Conservation (phyloP, 1,139 yeast species). For the Blastobotrys illinoisensis region DNA sequence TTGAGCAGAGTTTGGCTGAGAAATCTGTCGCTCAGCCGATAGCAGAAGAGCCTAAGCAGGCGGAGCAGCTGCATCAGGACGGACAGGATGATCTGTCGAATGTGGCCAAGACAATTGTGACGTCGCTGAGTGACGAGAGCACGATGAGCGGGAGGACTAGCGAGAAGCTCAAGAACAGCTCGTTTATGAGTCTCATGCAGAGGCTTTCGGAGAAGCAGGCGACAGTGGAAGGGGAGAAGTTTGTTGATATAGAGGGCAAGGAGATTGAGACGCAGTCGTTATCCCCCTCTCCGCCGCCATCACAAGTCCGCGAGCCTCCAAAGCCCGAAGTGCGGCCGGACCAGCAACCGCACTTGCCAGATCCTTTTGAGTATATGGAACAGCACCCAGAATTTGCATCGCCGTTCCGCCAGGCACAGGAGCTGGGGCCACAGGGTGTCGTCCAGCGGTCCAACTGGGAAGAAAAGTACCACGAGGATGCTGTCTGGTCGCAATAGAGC, state of each 20-base stretch:
- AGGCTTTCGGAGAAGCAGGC: conserved; percentile 32
- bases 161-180: conserved; percentile 33
- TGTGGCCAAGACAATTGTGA: conserved; percentile 30
- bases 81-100: conserved; percentile 27
- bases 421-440: conserved; percentile 20
- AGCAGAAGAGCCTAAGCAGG: conserved; percentile 4
- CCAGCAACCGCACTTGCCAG: conserved; percentile 20
- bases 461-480: conserved; percentile 23
- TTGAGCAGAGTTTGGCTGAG: conserved; percentile 18
- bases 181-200: conserved; percentile 38
- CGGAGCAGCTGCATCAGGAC: conserved; percentile 2
- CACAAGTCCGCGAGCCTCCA: not conserved
- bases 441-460: conserved; percentile 26
- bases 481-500: conserved; percentile 1
- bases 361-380: conserved; percentile 27
- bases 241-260: conserved; percentile 29
- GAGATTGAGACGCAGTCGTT: conserved; percentile 9
- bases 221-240: conserved; percentile 29
- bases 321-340: not conserved
- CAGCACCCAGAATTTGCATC: conserved; percentile 15
- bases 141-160: conserved; percentile 18
- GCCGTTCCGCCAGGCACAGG: conserved; percentile 24
- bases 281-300: not conserved
- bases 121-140: conserved; percentile 20
- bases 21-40: not conserved